phyloP scores from a whole-genome alignment of 805 yeast genomes.

The Wickerhamomyces silvicola region DNA sequence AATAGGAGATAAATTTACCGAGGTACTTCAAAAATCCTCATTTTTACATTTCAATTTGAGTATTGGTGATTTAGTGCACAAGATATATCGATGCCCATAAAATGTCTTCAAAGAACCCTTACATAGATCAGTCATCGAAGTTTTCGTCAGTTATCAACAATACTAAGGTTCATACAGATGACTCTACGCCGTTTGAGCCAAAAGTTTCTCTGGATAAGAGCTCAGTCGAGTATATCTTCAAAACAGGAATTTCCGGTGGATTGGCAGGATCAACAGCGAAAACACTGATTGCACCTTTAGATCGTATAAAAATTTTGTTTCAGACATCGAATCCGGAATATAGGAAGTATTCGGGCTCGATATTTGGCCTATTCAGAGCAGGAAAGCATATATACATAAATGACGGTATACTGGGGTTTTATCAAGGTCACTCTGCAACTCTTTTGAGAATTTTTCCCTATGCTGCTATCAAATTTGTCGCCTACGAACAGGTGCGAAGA shows the following conservation, averaged over 20 bases:
- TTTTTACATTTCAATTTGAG: too few species aligned
- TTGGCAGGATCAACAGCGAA: slow-evolving; percentile 95
- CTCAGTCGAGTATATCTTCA: slow-evolving; percentile 67
- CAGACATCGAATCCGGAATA: slow-evolving; percentile 94
- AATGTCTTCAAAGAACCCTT: slow-evolving; percentile 2
- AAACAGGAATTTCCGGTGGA: slow-evolving; percentile 93
- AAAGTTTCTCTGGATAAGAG: slow-evolving; percentile 45
- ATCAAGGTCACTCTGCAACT: slow-evolving; percentile 95
- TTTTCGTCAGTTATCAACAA: slow-evolving; percentile 10
- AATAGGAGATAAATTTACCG: too few species aligned
- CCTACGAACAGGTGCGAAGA: slow-evolving; percentile 87
- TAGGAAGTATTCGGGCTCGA: slow-evolving; percentile 70
- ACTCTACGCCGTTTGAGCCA: slow-evolving; percentile 15
- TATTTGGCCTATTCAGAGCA: slow-evolving; percentile 70
- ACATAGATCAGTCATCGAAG: slow-evolving; percentile 1
- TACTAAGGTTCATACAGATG: slow-evolving; percentile 13
- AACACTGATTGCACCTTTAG: slow-evolving; percentile 90
- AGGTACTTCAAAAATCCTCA: too few species aligned
- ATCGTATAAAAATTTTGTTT: slow-evolving; percentile 88
- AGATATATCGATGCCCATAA: too few species aligned
- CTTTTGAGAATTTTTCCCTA: slow-evolving; percentile 88
- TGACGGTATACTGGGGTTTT: slow-evolving; percentile 78
- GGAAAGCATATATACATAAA: slow-evolving; percentile 53
- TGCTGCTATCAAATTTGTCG: slow-evolving; percentile 94
- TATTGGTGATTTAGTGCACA: too few species aligned